Base-by-base conservation (phyloP, 164 flowering plant genomes). In the Cinnamomum micranthum region DNA sequence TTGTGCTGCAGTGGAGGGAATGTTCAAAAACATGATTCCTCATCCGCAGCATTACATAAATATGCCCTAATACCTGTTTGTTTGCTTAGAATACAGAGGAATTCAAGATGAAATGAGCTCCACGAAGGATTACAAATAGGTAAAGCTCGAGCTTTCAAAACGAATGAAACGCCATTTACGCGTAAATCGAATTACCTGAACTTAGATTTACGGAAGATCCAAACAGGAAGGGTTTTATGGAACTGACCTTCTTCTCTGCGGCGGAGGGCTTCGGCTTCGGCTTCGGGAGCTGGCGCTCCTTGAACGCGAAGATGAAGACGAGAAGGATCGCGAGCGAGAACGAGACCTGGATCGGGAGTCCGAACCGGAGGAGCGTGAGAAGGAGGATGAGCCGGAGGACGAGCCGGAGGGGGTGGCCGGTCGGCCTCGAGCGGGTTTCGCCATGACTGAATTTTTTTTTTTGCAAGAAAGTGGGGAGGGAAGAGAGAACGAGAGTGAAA, bases 241-340 rank as follows among this genome's bases (percentile, higher is more conserved):
- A 19, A 67, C 15, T n/a, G 2, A 90, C 97, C 91, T 88, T 76
- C 78, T 87, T 24, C 82, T 77, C 47, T 75, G 83, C 2, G 87
- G 90, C 50, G 88, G 84, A 35, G 93, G 94, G 80, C 86, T 84
- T 52, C 84, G 85, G 47, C 47, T 41, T 41, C 81, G 82, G 85
- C 94, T 89, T 50, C 86, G 86, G 67, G 93, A 90, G 78, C 88
- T 87, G 67, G 13, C 81, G 41, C 90, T 87, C 15, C 86, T 84
- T 4, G 93, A 90, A 2, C 84, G 88, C 74, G 97, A 89, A 12
- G 93, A 90, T 23, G 81, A 81, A 1, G 89, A 88, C 0, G 95
- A 85, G n/a, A 81, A 75, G 1, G 89, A 86, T 27, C 74, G 66
- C 1, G 94, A 88, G 20, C 41, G 77, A 15, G 91, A 85, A 41